These are phyloP conservation scores for Auricularia sp. DNA, from an alignment of 768 basidiomycete species.

Conservation along the genomic window DNA sequence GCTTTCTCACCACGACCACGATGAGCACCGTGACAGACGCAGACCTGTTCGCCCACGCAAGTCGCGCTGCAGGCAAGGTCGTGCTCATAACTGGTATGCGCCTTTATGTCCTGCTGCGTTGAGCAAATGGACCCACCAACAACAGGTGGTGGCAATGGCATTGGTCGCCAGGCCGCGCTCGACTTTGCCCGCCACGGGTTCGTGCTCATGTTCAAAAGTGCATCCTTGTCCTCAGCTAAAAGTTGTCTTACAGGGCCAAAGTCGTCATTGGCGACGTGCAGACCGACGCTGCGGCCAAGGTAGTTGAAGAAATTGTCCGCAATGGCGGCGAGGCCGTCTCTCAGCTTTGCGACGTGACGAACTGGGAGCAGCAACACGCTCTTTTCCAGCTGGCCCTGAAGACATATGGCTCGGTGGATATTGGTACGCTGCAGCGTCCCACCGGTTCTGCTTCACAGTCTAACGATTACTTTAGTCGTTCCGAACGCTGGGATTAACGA, in stretches of 20 bases:
- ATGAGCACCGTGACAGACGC: constrained; percentile 41
- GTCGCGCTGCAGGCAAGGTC: constrained; percentile 35
- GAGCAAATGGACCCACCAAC: too few relatives aligned
- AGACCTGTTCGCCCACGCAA: constrained; percentile 31
- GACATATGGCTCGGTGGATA: constrained; percentile 39
- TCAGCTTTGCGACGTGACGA: constrained; percentile 38
- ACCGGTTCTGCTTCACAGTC: neutral
- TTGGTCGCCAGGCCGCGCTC: constrained; percentile 41
- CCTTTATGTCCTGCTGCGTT: neutral
- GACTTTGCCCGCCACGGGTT: constrained; percentile 45
- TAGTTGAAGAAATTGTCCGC: constrained; percentile 29
- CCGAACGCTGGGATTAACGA: neutral
- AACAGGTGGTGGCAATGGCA: constrained; percentile 41
- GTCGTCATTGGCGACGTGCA: constrained; percentile 44
- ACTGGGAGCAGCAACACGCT: constrained; percentile 43
- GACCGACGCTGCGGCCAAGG: constrained; percentile 27
- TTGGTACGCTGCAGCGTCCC: constrained; percentile 25
- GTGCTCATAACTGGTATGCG: constrained; percentile 41
- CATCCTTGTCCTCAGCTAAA: neutral
- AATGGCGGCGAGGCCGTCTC: constrained; percentile 34
- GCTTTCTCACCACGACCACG: neutral
- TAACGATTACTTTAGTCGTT: neutral
- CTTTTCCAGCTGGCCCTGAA: constrained; percentile 40
- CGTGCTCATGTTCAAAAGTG: constrained; percentile 7
- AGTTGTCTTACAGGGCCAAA: constrained; percentile 30